Evolutionary conservation across 495 filamentous ascomycete genomes (phyloP).

Genomic region (Neurospora sp.): DNA sequence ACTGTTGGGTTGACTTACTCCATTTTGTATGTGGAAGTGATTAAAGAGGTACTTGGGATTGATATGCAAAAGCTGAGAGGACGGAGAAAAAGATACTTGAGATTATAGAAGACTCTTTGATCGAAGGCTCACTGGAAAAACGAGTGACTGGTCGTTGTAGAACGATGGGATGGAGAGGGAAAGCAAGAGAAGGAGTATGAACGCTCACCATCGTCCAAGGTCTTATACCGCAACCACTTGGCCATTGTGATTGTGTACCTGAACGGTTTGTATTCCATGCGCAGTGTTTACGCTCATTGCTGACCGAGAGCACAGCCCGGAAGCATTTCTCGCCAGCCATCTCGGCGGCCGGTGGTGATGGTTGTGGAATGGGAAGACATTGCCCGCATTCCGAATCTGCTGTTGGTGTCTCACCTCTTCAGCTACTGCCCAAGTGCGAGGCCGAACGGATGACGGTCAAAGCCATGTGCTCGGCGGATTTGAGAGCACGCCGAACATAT

Average conservation of each 20-base stretch:
- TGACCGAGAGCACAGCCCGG: background rate
- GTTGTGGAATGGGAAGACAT: slow-evolving; percentile 5
- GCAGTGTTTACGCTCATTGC: background rate
- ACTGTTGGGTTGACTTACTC: background rate
- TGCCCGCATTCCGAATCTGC: slow-evolving; percentile 3
- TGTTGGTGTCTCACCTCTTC: background rate
- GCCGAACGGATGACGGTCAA: background rate
- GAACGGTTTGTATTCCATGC: background rate
- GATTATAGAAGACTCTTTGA: background rate
- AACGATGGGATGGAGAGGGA: background rate
- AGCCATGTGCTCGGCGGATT: background rate
- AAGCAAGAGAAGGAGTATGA: background rate
- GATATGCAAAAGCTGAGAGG: background rate
- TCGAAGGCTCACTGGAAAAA: background rate
- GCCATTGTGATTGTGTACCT: background rate
- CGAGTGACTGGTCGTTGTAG: background rate
- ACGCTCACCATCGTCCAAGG: background rate
- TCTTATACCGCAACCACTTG: background rate
- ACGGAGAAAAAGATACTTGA: background rate
- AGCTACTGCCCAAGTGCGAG: background rate
- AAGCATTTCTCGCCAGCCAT: background rate
- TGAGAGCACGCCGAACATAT: background rate
- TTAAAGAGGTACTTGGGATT: background rate
- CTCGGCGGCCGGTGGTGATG: background rate
- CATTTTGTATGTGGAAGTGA: slow-evolving; percentile 3